Conservation (phyloP, 257 asterid genomes). For the Solanum microdontum region DNA sequence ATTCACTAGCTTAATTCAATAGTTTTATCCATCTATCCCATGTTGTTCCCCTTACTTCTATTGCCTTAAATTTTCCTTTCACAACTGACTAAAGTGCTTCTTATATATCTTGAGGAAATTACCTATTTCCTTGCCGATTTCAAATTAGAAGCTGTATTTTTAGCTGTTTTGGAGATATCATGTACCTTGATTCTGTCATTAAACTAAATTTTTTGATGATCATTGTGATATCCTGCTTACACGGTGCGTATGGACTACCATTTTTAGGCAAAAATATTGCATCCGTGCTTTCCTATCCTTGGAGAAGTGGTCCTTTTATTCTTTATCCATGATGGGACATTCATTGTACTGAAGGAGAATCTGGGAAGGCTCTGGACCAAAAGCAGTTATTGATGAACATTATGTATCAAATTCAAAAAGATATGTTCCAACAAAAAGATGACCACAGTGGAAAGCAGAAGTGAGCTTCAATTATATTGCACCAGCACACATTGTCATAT, state of each 20-base stretch:
- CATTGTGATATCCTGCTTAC: background rate
- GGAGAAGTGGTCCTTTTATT: background rate
- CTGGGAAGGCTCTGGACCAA: background rate
- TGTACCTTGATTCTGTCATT: background rate
- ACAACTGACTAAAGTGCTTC: background rate
- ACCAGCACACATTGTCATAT: background rate
- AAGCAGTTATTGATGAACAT: background rate
- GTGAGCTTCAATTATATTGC: background rate
- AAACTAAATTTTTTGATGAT: background rate
- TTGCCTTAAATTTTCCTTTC: background rate
- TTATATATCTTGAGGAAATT: background rate
- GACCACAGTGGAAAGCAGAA: slow-evolving; percentile 1
- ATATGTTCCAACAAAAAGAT: background rate
- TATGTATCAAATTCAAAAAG: background rate
- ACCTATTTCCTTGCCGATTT: background rate
- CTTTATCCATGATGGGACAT: background rate
- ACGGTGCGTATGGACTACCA: background rate
- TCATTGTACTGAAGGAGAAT: background rate
- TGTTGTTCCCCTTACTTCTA: background rate
- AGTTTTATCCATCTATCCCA: background rate
- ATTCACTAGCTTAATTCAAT: background rate
- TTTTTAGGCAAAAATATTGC: background rate
- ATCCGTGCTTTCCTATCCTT: background rate
- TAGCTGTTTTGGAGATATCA: background rate
- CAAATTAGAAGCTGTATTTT: background rate